Evolutionary conservation across 768 basidiomycete genomes (phyloP).

Genomic region (Daedaleopsis nitida): DNA sequence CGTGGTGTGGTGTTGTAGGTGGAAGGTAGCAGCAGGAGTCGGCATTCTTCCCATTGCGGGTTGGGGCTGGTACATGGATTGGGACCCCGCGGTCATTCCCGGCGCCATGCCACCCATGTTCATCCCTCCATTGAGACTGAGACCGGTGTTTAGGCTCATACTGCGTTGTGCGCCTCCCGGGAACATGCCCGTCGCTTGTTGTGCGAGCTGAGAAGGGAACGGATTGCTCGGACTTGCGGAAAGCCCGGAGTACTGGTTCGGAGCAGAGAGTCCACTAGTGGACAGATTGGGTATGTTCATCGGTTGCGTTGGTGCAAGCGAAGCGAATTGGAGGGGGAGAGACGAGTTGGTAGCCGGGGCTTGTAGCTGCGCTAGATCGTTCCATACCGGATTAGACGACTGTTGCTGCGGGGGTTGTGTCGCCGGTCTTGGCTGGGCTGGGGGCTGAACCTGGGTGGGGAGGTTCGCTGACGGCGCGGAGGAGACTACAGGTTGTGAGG

Average conservation of each 20-base stretch:
- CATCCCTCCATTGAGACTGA: conserved; percentile 4
- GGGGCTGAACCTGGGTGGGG: conserved; percentile 13
- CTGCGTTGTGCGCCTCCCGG: conserved; percentile 21
- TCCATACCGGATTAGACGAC: conserved; percentile 21
- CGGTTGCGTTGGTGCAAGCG: conserved; percentile 19
- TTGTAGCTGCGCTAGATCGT: conserved; percentile 29
- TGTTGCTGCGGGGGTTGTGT: conserved; percentile 4
- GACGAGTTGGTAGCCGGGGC: conserved; percentile 23
- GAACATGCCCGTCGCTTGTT: conserved; percentile 15
- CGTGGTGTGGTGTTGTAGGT: conserved; percentile 1
- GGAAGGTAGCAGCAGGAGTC: background rate
- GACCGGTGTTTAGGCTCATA: conserved; percentile 25
- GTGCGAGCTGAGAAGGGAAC: conserved; percentile 24
- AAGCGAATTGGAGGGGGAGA: conserved; percentile 27
- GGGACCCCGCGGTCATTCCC: conserved; percentile 14
- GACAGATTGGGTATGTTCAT: conserved; percentile 12
- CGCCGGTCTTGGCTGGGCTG: conserved; percentile 5
- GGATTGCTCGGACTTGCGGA: conserved; percentile 23
- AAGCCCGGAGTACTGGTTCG: conserved; percentile 24
- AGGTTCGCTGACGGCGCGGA: conserved; percentile 7
- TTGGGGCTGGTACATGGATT: conserved; percentile 17
- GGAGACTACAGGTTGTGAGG: conserved; percentile 37
- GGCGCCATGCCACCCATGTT: background rate
- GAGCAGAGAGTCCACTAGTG: conserved; percentile 9
- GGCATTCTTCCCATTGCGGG: background rate